Evolutionary conservation across 805 yeast species (phyloP).

Genomic region (Komagataella ulmi): DNA sequence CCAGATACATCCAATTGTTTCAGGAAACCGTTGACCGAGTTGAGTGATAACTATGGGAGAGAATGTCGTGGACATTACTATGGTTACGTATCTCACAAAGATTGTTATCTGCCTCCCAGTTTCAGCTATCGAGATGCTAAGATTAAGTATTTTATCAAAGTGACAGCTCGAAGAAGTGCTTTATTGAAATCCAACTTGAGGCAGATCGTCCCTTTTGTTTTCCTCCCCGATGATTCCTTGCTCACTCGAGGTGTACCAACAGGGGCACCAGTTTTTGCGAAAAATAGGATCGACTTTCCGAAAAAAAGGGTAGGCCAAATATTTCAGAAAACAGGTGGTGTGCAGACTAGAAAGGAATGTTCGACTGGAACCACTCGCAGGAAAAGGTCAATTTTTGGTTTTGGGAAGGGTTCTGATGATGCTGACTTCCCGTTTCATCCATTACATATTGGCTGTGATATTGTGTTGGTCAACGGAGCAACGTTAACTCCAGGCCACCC

Average conservation of each 20-base stretch:
- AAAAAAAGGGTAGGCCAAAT: constrained; percentile 14
- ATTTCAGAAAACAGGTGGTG: constrained; percentile 1
- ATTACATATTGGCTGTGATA: too few species aligned
- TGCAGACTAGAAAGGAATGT: constrained; percentile 6
- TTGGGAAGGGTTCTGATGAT: background rate
- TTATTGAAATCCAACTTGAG: constrained; percentile 30
- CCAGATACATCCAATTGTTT: constrained; percentile 28
- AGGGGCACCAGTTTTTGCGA: background rate
- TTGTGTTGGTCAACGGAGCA: constrained; percentile 1
- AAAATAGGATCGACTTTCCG: constrained; percentile 10
- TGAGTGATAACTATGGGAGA: background rate
- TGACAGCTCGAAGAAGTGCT: constrained; percentile 41
- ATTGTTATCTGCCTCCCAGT: constrained; percentile 13
- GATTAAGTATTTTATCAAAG: constrained; percentile 44
- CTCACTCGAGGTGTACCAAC: background rate
- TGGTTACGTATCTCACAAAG: constrained; percentile 12
- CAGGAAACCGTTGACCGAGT: constrained; percentile 3
- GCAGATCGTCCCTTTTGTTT: constrained; percentile 32
- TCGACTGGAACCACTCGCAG: constrained; percentile 5
- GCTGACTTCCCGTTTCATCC: background rate
- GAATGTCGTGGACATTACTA: background rate
- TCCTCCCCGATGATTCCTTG: constrained; percentile 30
- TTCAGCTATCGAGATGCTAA: constrained; percentile 18
- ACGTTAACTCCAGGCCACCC: constrained; percentile 5
- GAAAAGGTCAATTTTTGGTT: constrained; percentile 3